Base-by-base conservation (phyloP, 257 asterid genomes). In the Fraxinus excelsior region DNA sequence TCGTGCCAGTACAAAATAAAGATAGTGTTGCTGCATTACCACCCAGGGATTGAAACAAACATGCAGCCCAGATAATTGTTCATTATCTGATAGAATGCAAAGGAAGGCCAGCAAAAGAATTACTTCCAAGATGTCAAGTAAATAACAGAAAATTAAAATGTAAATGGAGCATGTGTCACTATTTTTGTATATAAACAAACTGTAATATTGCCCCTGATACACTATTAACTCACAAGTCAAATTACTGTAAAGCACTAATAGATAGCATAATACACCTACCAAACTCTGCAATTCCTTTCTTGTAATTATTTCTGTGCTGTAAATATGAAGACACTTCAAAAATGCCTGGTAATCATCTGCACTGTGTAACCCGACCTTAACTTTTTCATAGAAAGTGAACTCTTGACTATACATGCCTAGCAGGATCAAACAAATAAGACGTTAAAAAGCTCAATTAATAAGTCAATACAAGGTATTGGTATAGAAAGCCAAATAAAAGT, bases 301-400 rank as follows among this genome's bases (percentile, higher is more conserved):
- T 32, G 96, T 90, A 74, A 96, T 96, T 83, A 90, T 91, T 86
- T 96, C 99, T 82, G 92, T 88, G 84, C 98, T 93, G 85, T 90
- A 96, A 76, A 96, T 90, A 85, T 91, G 90, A 82, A 96, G 99
- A 84, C 99, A 96, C 76, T 96, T 91, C 87, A 96, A 88, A 82
- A 96, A 96, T 62, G 93, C 97, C 87, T 96, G 98, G 87, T 96
- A 96, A 83, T 90, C 98, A 60, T 91, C 92, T 23, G 94, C 88
- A 85, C 88, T 89, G 67, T 74, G 85, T 70, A 96, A 85, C 80
- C 92, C 88, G 84, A 91, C 99, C 85, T 93, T 96, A 70, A 96
- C 99, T 83, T 91, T 90, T 73, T 96, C 98, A 87, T 97, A 94
- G 79, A 93, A 96, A 60, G 85, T 72, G 85, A 93, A 91, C 83